Evolutionary conservation across 176 grass and related monocot genomes (phyloP), one percentile per base, ranked within the genome.

Genomic region (Paspalum vaginatum): DNA sequence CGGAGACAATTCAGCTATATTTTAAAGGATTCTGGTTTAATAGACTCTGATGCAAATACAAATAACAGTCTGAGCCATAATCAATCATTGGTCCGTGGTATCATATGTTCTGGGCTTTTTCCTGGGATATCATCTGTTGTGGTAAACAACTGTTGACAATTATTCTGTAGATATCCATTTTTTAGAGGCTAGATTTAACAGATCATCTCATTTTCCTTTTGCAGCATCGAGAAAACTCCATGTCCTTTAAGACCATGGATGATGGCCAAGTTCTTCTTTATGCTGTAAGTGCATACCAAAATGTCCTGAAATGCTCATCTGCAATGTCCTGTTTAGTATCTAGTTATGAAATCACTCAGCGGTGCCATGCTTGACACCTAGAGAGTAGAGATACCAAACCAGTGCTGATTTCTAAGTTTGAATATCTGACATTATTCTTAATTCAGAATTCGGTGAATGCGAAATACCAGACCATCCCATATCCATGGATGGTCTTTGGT

Each of bases 181-280:
- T 73, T 52, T 62, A 12, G 20, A 67, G 2, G 55, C 21, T 56
- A 60, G 22, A 69, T n/a, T 59, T 83, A 20, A 15, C 69, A 37
- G 65, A 26, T 27, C 24, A 37, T 41, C 43, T 88, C 7, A 38
- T 73, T 78, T 8, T 67, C 13, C 32, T 32, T 81, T 91, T 88
- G 79, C 84, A 98, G 92, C 92, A 95, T 74, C 87, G 92, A 89
- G 96, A 98, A 81, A 95, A 73, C 62, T 98, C 96, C 16, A 93
- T 98, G 92, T 93, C 96, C 75, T 98, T 95, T 74, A 95, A 98
- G 77, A 91, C 95, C 15, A 98, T 98, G 95, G 92, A 98, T 95
- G 95, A 98, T 81, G 95, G 95, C 20, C 92, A 93, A 78, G 95
- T 98, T 80, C 83, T 98, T 66, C 84, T 98, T 93, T 98, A 98